A percentile compares a stretch with the other conserved stretches of the same genome.
Conservation (phyloP, 768 basidiomycete species). For the Suillus alpinus region DNA sequence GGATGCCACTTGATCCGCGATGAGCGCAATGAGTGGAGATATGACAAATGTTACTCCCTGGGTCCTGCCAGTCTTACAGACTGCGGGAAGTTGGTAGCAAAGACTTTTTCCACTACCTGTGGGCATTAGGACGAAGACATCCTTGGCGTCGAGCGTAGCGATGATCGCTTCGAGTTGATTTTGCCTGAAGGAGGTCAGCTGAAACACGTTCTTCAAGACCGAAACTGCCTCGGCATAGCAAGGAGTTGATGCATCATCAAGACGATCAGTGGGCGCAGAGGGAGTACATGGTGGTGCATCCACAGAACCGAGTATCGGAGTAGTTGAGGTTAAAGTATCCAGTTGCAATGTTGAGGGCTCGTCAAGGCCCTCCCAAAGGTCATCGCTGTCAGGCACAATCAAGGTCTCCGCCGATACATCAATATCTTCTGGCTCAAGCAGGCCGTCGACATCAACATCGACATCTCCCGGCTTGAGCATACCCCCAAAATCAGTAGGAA, state of each 20-base stretch:
- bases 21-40: slow-evolving; percentile 59
- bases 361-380: slow-evolving; percentile 47
- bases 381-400: slow-evolving; percentile 38
- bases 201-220: slow-evolving; percentile 46
- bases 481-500: not conserved
- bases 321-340: slow-evolving; percentile 25
- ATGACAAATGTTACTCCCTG: slow-evolving; percentile 87
- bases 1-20: slow-evolving; percentile 81
- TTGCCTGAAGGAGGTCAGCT: slow-evolving; percentile 62
- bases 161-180: slow-evolving; percentile 89
- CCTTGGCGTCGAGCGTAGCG: slow-evolving; percentile 73
- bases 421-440: slow-evolving; percentile 20
- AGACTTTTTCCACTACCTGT: slow-evolving; percentile 93
- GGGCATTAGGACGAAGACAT: slow-evolving; percentile 95
- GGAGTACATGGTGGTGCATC: slow-evolving; percentile 11
- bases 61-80: slow-evolving; percentile 69
- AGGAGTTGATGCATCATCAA: slow-evolving; percentile 31
- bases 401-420: slow-evolving; percentile 18
- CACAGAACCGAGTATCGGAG: slow-evolving; percentile 9
- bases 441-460: slow-evolving; percentile 6
- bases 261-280: slow-evolving; percentile 8
- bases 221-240: slow-evolving; percentile 30
- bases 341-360: slow-evolving; percentile 31
- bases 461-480: not conserved
- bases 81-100: slow-evolving; percentile 88